phyloP scores from a whole-genome alignment of 495 filamentous ascomycete species.

The Penicillium alfredii region DNA sequence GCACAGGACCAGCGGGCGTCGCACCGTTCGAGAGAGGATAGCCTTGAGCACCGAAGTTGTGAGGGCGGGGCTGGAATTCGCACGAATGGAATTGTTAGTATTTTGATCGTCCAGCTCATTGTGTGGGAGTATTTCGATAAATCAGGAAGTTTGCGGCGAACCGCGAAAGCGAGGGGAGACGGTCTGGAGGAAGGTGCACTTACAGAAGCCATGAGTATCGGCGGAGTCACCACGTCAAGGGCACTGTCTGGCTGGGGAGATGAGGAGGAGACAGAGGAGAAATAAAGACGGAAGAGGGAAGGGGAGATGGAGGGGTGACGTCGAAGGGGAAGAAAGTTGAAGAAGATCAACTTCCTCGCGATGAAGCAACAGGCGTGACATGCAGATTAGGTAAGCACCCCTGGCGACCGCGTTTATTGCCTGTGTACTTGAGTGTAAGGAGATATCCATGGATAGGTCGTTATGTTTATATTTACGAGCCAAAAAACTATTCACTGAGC shows the following conservation, averaged over 20 bases:
- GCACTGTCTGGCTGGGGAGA: conserved; percentile 6
- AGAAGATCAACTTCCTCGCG: conserved; percentile 17
- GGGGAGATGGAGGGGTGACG: conserved; percentile 17
- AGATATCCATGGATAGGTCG: too few relatives aligned
- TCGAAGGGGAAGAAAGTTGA: conserved; percentile 17
- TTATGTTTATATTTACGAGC: too few relatives aligned
- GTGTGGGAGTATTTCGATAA: background rate
- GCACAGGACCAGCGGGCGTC: conserved; percentile 39
- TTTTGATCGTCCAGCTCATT: background rate
- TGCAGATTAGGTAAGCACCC: conserved; percentile 24
- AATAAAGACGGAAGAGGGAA: conserved; percentile 15
- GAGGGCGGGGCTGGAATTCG: conserved; percentile 38
- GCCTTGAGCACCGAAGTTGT: conserved; percentile 44
- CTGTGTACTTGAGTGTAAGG: too few relatives aligned
- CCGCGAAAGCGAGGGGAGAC: conserved; percentile 15
- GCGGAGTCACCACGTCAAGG: conserved; percentile 8
- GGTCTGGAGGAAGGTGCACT: conserved; percentile 24
- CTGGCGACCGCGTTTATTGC: conserved; percentile 6
- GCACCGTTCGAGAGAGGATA: conserved; percentile 47
- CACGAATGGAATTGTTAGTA: conserved; percentile 6
- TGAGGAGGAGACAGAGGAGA: conserved; percentile 7
- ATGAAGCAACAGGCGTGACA: conserved; percentile 23
- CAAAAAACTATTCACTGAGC: too few relatives aligned
- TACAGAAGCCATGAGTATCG: conserved; percentile 49
- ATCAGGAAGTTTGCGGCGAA: conserved; percentile 8